Percentiles rank a stretch among this genome's conserved stretches.
Evolutionary conservation across 768 basidiomycete genomes (phyloP).

Genomic region (Lanmaoa rubissima): DNA sequence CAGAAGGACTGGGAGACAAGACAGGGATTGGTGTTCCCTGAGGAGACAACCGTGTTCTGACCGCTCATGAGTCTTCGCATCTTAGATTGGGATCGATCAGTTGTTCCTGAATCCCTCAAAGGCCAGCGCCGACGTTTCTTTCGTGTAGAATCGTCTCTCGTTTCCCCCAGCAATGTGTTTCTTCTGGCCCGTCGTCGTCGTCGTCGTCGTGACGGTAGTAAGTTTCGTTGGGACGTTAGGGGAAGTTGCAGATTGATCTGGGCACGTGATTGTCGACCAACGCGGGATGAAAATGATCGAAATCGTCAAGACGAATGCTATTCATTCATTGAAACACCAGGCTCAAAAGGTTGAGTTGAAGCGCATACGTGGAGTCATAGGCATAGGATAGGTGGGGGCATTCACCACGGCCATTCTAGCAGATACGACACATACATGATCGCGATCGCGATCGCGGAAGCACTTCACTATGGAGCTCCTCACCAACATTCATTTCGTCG

Average conservation of each 20-base stretch:
- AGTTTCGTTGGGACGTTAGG: too few relatives aligned
- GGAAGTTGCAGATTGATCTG: too few relatives aligned
- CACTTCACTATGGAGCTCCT: neutral
- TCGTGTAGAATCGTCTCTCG: too few relatives aligned
- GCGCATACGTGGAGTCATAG: neutral
- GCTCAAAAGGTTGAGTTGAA: too few relatives aligned
- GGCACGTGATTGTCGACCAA: too few relatives aligned
- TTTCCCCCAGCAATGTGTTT: too few relatives aligned
- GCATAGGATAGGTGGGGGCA: neutral
- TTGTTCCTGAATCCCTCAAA: too few relatives aligned
- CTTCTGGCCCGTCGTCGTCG: too few relatives aligned
- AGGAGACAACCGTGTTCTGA: conserved; percentile 11
- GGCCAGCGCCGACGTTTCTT: too few relatives aligned
- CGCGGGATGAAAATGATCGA: too few relatives aligned
- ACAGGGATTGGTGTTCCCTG: conserved; percentile 12
- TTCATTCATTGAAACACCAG: neutral
- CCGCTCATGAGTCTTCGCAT: neutral
- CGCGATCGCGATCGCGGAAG: neutral
- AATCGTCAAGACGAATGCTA: neutral
- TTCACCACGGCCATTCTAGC: neutral
- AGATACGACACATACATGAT: neutral
- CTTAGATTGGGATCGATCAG: too few relatives aligned
- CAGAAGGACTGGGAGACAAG: conserved; percentile 52
- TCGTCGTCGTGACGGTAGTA: too few relatives aligned
- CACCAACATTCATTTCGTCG: neutral